Evolutionary conservation across 2,329 filamentous ascomycete genomes (phyloP).

Genomic region (Lachnellula subtilissima): DNA sequence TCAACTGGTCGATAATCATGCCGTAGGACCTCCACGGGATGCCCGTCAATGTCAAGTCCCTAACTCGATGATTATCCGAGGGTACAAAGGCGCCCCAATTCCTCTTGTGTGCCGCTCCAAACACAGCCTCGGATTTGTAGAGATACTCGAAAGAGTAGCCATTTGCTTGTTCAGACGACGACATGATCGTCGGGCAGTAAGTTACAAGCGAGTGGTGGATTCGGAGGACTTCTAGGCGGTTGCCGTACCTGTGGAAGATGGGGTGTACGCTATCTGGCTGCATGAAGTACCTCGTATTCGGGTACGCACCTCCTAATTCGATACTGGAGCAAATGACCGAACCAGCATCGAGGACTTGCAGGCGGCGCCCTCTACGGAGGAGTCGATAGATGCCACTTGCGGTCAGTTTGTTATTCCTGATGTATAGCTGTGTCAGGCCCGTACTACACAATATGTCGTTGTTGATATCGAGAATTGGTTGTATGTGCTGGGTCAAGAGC

Average conservation of each 20-base stretch:
- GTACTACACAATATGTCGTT: conserved; percentile 37
- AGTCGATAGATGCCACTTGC: conserved; percentile 39
- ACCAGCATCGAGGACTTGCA: conserved; percentile 51
- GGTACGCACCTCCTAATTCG: conserved; percentile 1
- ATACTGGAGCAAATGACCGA: conserved; percentile 25
- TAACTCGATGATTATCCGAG: conserved; percentile 52
- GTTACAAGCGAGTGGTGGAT: conserved; percentile 59
- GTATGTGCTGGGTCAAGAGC: conserved; percentile 40
- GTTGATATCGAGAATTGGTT: conserved; percentile 42
- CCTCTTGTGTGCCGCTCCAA: conserved; percentile 33
- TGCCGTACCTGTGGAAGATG: conserved; percentile 40
- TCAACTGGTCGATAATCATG: conserved; percentile 43
- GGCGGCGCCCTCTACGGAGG: conserved; percentile 38
- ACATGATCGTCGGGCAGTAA: conserved; percentile 40
- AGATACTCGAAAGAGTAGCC: conserved; percentile 27
- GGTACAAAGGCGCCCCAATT: conserved; percentile 48
- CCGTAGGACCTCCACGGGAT: conserved; percentile 52
- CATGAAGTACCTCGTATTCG: background rate
- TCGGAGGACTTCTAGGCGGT: conserved; percentile 47
- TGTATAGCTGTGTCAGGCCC: conserved; percentile 50
- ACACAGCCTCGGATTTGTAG: conserved; percentile 34
- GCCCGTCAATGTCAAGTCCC: conserved; percentile 47
- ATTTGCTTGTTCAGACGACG: background rate
- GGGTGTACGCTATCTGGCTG: background rate
- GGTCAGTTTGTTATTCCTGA: conserved; percentile 48